Base-by-base conservation (phyloP, 2,329 filamentous ascomycete genomes). In the Aquanectria penicillioides region DNA sequence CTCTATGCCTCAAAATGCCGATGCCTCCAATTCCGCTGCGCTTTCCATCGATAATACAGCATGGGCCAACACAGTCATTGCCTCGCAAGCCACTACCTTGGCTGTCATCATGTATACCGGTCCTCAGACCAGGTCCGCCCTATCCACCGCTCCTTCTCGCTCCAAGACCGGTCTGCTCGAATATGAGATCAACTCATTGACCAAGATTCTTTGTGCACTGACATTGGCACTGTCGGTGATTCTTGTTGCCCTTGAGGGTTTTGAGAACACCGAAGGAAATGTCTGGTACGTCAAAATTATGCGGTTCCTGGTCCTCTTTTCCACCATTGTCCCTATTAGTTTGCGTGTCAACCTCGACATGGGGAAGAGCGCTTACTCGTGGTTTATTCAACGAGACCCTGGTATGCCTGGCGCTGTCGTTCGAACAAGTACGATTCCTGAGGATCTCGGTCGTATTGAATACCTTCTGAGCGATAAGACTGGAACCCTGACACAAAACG, bases 321-420 rank as follows among this genome's bases (percentile, higher is more conserved):
- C 94, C n/a, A 98, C 94, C 0, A 99, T 99, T 70, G 96, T 99
- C 22, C 95, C 95, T 1, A 97, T 99, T 75, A 97, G 93, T 77
- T 81, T 99, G 66, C 90, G 95, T 47, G 95, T 99, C 67, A 99
- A 99, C 73, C 82, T 99, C 15, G 95, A 99, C 72, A 90, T 99
- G 86, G 96, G 94, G 33, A 99, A 99, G 77, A 94, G 92, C 53
- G 93, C 95, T 2, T 99, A 97, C 76, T 96, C 94, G 8, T 92
- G 90, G 79, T 97, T 97, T 72, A 99, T 99, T 57, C 93, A 99
- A 73, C 85, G 89, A 44, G 95, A 99, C 70, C 83, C 90, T 33
- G 94, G 91, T 17, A 99, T 99, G 59, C 89, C 92, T 6, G 95
- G 90, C 1, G 95, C 95, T 0, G 90, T 99, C 6, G 96, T 99